Evolutionary conservation across 2,329 filamentous ascomycete species (phyloP), one percentile per base, ranked within the genome.

Genomic region (Penicillium sp.): DNA sequence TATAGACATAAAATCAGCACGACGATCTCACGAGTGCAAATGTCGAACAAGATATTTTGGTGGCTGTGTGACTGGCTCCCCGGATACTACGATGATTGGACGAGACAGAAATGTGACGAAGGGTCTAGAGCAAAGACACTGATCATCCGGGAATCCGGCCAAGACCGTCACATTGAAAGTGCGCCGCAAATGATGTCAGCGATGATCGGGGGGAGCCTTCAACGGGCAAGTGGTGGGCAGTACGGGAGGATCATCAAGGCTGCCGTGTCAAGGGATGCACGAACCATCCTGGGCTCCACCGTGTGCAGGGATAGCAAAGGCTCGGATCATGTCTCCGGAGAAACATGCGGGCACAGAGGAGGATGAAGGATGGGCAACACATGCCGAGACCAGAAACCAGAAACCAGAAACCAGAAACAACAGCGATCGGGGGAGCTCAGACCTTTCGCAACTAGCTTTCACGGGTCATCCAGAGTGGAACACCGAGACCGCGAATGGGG

Each of bases 1-100:
- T 53, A 54, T 53, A 10, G 24, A 18, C 48, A 57, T 41, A 36
- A 24, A 45, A 47, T 54, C 49, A 60, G 59, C 46, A 51, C 34
- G 45, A 42, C 26, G 43, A 52, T 48, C 45, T 21, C 44, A 28
- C 26, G 12, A 49, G 28, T 44, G 47, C 38, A 43, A 23, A 34
- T 29, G 43, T 39, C 43, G 18, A 50, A 51, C 26, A 48, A 34
- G 9, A 18, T 36, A 23, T 6, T 6, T 28, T 23, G 16, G 16
- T 39, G 36, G 16, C 18, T 21, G 36, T 21, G 36, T 39, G 36
- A 39, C 36, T 13, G 18, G 10, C 5, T 18, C 36, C 36, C 8
- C 31, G 21, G 16, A 45, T 34, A 9, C 13, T 6, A 9, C 12
- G 41, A 8, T 42, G 41, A 42, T 42, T 42, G 41, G 41, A 6